Base-by-base conservation (phyloP, 2,329 filamentous ascomycete species). In the Dendryphion nanum region DNA sequence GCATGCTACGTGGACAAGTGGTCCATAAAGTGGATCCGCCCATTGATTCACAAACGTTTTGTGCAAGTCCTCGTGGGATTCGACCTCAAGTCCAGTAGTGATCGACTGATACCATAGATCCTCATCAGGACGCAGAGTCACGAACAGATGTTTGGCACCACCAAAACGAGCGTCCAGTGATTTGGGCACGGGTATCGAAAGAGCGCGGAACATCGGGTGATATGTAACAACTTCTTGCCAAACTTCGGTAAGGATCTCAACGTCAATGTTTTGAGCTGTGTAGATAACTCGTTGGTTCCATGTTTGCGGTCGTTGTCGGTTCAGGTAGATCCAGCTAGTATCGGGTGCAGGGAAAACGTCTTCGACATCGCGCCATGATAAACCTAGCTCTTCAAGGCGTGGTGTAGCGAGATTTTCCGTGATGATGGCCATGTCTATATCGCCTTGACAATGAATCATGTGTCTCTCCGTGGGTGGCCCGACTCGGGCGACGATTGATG, bases 1-100 rank as follows among this genome's bases (percentile, higher is more conserved):
- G 23, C 28, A 36, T 15, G 34, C 34, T 17, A 30, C 18, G 20
- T 14, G 34, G 20, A 36, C 14, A 16, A 36, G 7, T 12, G 34
- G 20, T 8, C 34, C 34, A 30, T n/a, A 14, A n/a, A 33, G 31
- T 18, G 14, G 6, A 16, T 33, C 31, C 6, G 31, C 19, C 19
- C n/a, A 29, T 17, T 36, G 14, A 30, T 29, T 17, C 20, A 36
- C 4, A n/a, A 29, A 29, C n/a, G 31, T 30, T 5, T 12, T 4
- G 14, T 23, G 20, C 12, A 29, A 23, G 14, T 36, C 34, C 5
- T 36, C 24, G 8, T 12, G 8, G 7, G 10, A 10, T 7, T 31
- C 15, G 16, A 31, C 29, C 7, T 10, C 29, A 7, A 31, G 29
- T 10, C 15, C 29, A 10, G 8, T 31, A 15, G 15, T 31, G 15